A percentile compares a stretch with the other conserved stretches of the same genome.
These are phyloP conservation scores for Mycena floridula DNA, from an alignment of 768 basidiomycete genomes.

Conservation along the genomic window DNA sequence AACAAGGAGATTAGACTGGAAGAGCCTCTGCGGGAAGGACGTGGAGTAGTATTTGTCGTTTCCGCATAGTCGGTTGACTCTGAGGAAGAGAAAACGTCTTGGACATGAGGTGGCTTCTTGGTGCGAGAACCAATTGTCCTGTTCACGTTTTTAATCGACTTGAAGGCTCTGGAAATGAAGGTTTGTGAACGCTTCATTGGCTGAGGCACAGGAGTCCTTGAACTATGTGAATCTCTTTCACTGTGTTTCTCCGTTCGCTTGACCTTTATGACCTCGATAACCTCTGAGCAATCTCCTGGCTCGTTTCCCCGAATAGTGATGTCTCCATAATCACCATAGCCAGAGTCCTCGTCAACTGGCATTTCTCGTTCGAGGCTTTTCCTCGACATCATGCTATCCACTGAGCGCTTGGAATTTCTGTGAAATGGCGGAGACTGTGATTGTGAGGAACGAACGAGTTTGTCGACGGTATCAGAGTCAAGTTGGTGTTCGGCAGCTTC, in stretches of 20 bases:
- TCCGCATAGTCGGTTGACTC: slow-evolving; percentile 10
- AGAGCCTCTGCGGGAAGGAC: slow-evolving; percentile 32
- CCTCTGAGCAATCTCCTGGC: slow-evolving; percentile 43
- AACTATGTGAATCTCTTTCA: neutral
- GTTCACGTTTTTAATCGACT: slow-evolving; percentile 37
- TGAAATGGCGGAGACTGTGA: no score
- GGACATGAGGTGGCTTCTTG: slow-evolving; percentile 30
- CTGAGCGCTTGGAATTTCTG: no score
- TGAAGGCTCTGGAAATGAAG: slow-evolving; percentile 38
- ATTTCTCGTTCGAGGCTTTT: no score
- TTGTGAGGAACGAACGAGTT: slow-evolving; percentile 10
- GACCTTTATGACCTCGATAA: slow-evolving; percentile 57
- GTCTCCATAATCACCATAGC: slow-evolving; percentile 9
- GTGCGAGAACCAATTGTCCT: slow-evolving; percentile 18
- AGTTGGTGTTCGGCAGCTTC: slow-evolving; percentile 33
- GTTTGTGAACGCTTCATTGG: slow-evolving; percentile 31
- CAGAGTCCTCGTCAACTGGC: slow-evolving; percentile 19
- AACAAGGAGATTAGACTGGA: slow-evolving; percentile 4
- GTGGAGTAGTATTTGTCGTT: slow-evolving; percentile 21
- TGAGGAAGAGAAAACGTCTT: slow-evolving; percentile 25
- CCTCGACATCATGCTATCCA: no score
- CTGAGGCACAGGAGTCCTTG: slow-evolving; percentile 7
- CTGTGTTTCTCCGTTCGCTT: slow-evolving; percentile 29
- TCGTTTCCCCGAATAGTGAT: slow-evolving; percentile 9
- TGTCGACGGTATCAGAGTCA: slow-evolving; percentile 11